Percentiles rank a stretch among this genome's conserved stretches.
phyloP scores from a whole-genome alignment of 2,329 filamentous ascomycete species.

The Neopestalotiopsis sp. region DNA sequence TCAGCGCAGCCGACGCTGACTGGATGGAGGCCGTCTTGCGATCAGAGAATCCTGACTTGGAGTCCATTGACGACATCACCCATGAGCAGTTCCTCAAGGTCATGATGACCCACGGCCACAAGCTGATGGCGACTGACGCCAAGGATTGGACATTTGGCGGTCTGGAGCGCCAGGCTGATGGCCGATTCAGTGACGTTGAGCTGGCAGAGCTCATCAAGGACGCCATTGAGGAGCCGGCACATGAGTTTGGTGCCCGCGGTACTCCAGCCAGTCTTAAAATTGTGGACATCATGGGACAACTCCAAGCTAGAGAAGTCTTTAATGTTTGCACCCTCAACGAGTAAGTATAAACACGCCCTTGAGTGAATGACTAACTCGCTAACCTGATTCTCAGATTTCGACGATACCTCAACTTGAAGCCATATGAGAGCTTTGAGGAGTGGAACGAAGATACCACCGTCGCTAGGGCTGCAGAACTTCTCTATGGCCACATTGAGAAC shows the following conservation, averaged over 20 bases:
- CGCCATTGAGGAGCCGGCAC: conserved; percentile 39
- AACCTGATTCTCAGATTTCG: conserved; percentile 6
- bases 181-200: conserved; percentile 76
- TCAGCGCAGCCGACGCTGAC: conserved; percentile 48
- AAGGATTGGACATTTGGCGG: conserved; percentile 69
- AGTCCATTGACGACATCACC: conserved; percentile 48
- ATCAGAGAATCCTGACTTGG: conserved; percentile 40
- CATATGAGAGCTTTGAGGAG: conserved; percentile 22
- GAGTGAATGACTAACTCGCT: not conserved
- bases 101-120: conserved; percentile 34
- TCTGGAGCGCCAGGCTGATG: conserved; percentile 68
- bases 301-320: conserved; percentile 19
- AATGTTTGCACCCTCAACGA: conserved; percentile 20
- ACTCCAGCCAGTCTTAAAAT: conserved; percentile 21
- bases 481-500: conserved; percentile 27
- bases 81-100: conserved; percentile 48
- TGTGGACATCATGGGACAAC: conserved; percentile 21
- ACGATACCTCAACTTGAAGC: conserved; percentile 21
- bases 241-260: conserved; percentile 21
- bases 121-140: conserved; percentile 6
- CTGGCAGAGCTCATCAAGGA: conserved; percentile 80
- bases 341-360: not conserved
- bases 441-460: conserved; percentile 21
- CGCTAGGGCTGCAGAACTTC: conserved; percentile 22
- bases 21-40: conserved; percentile 50